A percentile compares a stretch with the other conserved stretches of the same genome.
These are phyloP conservation scores for Biscogniauxia mediterranea DNA, from an alignment of 2,329 filamentous ascomycete species.

Conservation along the genomic window DNA sequence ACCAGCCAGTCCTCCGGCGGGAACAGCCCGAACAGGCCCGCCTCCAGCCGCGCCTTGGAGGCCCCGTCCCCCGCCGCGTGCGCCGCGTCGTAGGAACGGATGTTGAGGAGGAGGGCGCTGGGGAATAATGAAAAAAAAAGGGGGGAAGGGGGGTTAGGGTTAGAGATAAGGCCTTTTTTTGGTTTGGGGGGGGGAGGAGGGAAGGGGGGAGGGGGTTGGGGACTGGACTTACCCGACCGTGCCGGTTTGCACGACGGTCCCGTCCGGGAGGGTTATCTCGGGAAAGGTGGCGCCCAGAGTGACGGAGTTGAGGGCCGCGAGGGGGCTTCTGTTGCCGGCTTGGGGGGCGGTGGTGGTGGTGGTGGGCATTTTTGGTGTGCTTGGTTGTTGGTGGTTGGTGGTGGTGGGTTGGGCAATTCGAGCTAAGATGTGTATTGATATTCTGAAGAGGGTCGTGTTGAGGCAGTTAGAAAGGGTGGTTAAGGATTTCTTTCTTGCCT, in stretches of 20 bases:
- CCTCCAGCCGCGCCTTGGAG: slow-evolving; percentile 16
- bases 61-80: slow-evolving; percentile 19
- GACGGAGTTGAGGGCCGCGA: slow-evolving; percentile 27
- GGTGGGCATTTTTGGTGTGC: slow-evolving; percentile 11
- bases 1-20: slow-evolving; percentile 28
- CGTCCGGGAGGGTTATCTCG: slow-evolving; percentile 28
- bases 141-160: background rate
- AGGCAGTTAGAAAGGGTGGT: too few species aligned
- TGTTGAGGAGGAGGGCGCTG: slow-evolving; percentile 28
- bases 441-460: too few species aligned
- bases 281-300: slow-evolving; percentile 27
- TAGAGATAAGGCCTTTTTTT: too few species aligned
- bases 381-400: too few species aligned
- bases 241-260: slow-evolving; percentile 29
- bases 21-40: slow-evolving; percentile 30
- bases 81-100: slow-evolving; percentile 26
- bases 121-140: background rate
- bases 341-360: background rate
- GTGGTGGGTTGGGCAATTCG: too few species aligned
- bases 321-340: slow-evolving; percentile 13
- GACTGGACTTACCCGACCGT: slow-evolving; percentile 26
- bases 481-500: background rate
- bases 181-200: background rate
- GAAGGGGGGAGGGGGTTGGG: background rate
- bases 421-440: too few species aligned